Evolutionary conservation across 2,329 filamentous ascomycete genomes (phyloP), one percentile per base, ranked within the genome.

Genomic region (Penicillium palitans): DNA sequence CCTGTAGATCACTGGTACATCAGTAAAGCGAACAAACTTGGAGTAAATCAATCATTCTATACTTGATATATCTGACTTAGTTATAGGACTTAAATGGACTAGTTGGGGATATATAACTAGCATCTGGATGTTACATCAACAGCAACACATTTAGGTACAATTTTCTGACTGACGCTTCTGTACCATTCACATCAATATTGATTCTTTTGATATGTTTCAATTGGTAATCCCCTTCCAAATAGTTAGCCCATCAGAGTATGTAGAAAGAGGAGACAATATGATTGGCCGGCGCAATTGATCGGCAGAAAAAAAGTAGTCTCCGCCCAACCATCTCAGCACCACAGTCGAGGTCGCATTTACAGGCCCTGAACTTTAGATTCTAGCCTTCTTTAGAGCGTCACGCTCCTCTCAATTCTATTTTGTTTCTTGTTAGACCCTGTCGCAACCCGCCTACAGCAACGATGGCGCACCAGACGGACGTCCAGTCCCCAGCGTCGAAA

Each of bases 401-500:
- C 21, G 24, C 33, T 45, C 15, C 27, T 47, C 5, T 5, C 10
- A 21, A 21, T 50, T 24, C 6, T 12, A 42, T 19, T 19, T 19
- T 42, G 35, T 29, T 6, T 5, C n/a, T 24, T 35, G 6, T 10
- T n/a, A 9, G n/a, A 27, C 10, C 19, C 1, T 15, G 48, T 40
- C 17, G 33, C 33, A 40, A 15, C 15, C 19, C 9, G 25, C 33
- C 9, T 13, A 9, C 21, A 41, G 17, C 35, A 53, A 56, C 15
- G 3, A 57, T 57, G 55, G 55, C 55, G 50, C 50, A 48, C 35
- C 45, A 41, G 35, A n/a, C 42, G 35, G 55, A 57, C 27, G 24
- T 15, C 27, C 49, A 54, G 39, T 54, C 55, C 50, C 50, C 85
- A 33, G 83, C 84, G 60, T 87, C 83, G 83, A 86, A 85, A 70